Evolutionary conservation across 306 rosid genomes (phyloP).

Genomic region (Quercus ilex): DNA sequence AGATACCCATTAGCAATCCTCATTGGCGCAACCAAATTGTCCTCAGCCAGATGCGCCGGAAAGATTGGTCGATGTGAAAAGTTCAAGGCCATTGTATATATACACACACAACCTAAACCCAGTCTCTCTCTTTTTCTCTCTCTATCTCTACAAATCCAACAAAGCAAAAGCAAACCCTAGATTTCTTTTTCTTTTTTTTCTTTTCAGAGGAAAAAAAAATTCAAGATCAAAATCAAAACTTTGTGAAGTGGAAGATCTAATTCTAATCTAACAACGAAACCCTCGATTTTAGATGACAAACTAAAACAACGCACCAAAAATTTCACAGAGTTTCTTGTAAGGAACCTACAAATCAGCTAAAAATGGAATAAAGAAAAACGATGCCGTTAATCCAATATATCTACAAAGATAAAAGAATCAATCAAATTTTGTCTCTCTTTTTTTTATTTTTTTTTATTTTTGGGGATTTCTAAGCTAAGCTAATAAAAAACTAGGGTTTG

Average conservation of each 20-base stretch:
- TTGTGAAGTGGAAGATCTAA: slow-evolving; percentile 29
- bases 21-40: slow-evolving; percentile 48
- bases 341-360: slow-evolving; percentile 33
- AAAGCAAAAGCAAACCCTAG: slow-evolving; percentile 8
- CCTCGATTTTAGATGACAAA: slow-evolving; percentile 91
- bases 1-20: slow-evolving; percentile 60
- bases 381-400: slow-evolving; percentile 35
- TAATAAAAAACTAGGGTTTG: slow-evolving; percentile 21
- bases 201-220: background rate
- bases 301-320: slow-evolving; percentile 97
- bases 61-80: slow-evolving; percentile 44
- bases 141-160: background rate
- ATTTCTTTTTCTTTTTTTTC: background rate
- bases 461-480: slow-evolving; percentile 23
- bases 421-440: slow-evolving; percentile 11
- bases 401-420: slow-evolving; percentile 30
- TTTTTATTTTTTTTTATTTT: background rate
- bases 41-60: slow-evolving; percentile 39
- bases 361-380: slow-evolving; percentile 20
- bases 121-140: slow-evolving; percentile 1
- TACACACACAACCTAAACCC: slow-evolving; percentile 2
- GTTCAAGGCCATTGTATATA: slow-evolving; percentile 54
- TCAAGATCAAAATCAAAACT: background rate
- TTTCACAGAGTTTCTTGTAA: slow-evolving; percentile 73
- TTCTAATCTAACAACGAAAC: slow-evolving; percentile 48